Evolutionary conservation across 441 rosid genomes (phyloP), one percentile per base, ranked within the genome.

Genomic region (Adansonia gregorii): DNA sequence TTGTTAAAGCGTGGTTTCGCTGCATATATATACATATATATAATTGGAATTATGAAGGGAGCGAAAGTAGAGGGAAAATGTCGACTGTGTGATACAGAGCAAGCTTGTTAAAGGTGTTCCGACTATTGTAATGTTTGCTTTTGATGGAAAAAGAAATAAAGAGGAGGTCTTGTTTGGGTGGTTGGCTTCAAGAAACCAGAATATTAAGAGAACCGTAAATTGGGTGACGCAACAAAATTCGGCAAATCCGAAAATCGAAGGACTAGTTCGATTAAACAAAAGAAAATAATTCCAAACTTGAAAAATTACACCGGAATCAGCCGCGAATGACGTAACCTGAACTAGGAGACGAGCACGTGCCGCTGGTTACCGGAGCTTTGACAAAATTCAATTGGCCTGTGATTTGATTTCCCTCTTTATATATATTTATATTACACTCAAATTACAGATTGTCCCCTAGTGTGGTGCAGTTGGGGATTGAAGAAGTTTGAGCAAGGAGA

Each of bases 71-170:
- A 61, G 58, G 14, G 27, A 27, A 39, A 49, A 64, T 61, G 76
- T 35, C 27, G 82, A 35, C 73, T 19, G 19, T 56, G 69, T 15
- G 19, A 48, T 80, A 80, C 80, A 66, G 75, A 56, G 63, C 43
- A 31, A 76, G 58, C 55, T 17, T 27, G 81, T 79, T 19, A 19
- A 24, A 74, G 52, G 48, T 15, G 45, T 63, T 31, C 61, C 49
- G 78, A 81, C 15, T 85, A 71, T 78, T 83, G 77, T 83, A 74
- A 76, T 78, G 79, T 65, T 75, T 31, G 54, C 49, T 8, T 63
- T 17, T n/a, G 69, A 8, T 7, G n/a, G 14, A 8, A 65, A 39
- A n/a, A 41, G 2, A 15, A 20, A 64, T 9, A 3, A 51, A 41
- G 20, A 8, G 73, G 41, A 19, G 46, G 17, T 19, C 54, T 70